Evolutionary conservation across 257 asterid genomes (phyloP).

Genomic region (Verbena officinalis): DNA sequence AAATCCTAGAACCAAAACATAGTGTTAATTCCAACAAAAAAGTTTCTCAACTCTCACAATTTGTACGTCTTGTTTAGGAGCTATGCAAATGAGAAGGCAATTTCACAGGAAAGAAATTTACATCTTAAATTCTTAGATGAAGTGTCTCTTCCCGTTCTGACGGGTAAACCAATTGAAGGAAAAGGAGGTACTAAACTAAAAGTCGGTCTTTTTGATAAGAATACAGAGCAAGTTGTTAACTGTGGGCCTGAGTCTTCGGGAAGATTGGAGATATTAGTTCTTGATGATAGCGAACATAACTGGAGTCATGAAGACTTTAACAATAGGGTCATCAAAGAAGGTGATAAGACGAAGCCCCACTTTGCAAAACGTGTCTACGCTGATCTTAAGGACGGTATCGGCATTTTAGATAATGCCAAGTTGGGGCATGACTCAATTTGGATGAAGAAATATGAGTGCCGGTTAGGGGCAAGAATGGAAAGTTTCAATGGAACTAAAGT

Average conservation of each 20-base stretch:
- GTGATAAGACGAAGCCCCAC: conserved; percentile 47
- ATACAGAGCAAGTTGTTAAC: conserved; percentile 21
- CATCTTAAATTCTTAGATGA: conserved; percentile 45
- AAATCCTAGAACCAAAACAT: too few relatives aligned
- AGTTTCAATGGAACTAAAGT: conserved; percentile 31
- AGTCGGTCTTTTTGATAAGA: conserved; percentile 45
- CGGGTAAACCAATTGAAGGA: conserved; percentile 46
- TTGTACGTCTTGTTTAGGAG: conserved; percentile 35
- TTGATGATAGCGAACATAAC: conserved; percentile 27
- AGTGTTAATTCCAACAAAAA: too few relatives aligned
- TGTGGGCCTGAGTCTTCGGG: conserved; percentile 45
- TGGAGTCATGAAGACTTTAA: conserved; percentile 39
- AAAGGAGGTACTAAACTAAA: conserved; percentile 24
- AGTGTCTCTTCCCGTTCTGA: conserved; percentile 37
- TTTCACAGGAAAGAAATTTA: conserved; percentile 32
- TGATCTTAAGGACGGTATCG: conserved; percentile 42
- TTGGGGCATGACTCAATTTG: conserved; percentile 39
- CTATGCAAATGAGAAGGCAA: conserved; percentile 19
- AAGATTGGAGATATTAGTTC: conserved; percentile 47
- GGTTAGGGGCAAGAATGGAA: conserved; percentile 49
- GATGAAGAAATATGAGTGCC: conserved; percentile 43
- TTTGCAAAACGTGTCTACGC: conserved; percentile 33
- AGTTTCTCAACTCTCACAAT: too few relatives aligned
- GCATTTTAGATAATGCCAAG: conserved; percentile 32
- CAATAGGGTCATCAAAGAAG: conserved; percentile 34